Evolutionary conservation across 345 rosid genomes (phyloP).

Genomic region (Gossypium australe): DNA sequence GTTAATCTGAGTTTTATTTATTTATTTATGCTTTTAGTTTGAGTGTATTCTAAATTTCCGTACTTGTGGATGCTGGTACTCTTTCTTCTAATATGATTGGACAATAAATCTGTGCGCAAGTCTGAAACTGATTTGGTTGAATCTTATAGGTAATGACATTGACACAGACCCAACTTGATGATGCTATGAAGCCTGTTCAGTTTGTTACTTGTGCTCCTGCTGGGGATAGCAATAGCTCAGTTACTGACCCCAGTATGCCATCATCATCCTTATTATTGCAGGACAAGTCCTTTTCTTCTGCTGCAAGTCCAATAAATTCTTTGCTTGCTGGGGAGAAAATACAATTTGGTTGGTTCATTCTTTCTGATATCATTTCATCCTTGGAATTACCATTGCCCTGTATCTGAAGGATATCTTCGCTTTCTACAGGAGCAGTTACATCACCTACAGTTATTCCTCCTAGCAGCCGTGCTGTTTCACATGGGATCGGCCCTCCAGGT

Average conservation of each 20-base stretch:
- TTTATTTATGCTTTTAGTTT: neutral
- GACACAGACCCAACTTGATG: constrained; percentile 83
- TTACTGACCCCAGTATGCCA: constrained; percentile 42
- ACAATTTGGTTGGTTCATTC: constrained; percentile 74
- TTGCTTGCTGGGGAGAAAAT: constrained; percentile 93
- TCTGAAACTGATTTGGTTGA: constrained; percentile 9
- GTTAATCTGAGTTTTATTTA: neutral
- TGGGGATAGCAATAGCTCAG: constrained; percentile 54
- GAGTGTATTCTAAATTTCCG: neutral
- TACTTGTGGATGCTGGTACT: neutral
- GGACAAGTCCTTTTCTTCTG: constrained; percentile 61
- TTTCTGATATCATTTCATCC: neutral
- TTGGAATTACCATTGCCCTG: neutral
- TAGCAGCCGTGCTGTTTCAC: constrained; percentile 40
- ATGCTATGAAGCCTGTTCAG: constrained; percentile 79
- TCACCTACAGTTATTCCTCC: constrained; percentile 70
- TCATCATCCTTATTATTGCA: constrained; percentile 47
- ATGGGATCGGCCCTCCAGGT: constrained; percentile 58
- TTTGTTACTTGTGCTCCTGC: constrained; percentile 58
- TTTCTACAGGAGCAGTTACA: constrained; percentile 77
- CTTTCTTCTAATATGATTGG: constrained; percentile 9
- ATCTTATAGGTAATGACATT: constrained; percentile 66
- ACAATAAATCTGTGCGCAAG: constrained; percentile 6
- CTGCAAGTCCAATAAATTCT: constrained; percentile 68
- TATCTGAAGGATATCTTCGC: constrained; percentile 13